phyloP scores from a whole-genome alignment of 2,329 filamentous ascomycete species.

The Pyrenophora graminea region DNA sequence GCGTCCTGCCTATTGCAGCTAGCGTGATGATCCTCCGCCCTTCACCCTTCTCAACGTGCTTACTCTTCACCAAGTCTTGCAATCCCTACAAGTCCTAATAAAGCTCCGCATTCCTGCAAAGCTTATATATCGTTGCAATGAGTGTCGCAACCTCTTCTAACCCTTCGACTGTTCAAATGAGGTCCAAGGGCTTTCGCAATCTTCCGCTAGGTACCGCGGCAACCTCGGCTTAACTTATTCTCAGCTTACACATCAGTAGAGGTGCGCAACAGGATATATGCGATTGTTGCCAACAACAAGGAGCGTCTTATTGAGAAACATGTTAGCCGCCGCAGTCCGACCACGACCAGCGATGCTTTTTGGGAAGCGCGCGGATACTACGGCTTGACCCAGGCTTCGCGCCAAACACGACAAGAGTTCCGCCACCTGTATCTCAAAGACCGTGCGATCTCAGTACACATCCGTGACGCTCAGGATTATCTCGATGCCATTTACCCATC shows the following conservation, averaged over 20 bases:
- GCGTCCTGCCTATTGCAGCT: conserved; percentile 11
- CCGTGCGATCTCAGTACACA: conserved; percentile 14
- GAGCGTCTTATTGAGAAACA: conserved; percentile 13
- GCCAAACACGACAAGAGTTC: conserved; percentile 15
- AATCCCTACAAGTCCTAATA: conserved; percentile 3
- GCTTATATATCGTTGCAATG: not conserved
- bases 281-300: conserved; percentile 7
- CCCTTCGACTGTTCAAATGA: conserved; percentile 8
- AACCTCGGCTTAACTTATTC: conserved; percentile 9
- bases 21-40: not conserved
- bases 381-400: conserved; percentile 12
- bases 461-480: conserved; percentile 15
- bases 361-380: conserved; percentile 12
- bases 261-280: conserved; percentile 16
- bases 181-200: conserved; percentile 10
- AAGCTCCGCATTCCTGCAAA: conserved; percentile 9
- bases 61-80: not conserved
- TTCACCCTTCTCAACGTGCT: conserved; percentile 11
- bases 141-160: conserved; percentile 10
- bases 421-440: conserved; percentile 9
- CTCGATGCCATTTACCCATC: conserved; percentile 6
- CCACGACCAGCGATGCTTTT: conserved; percentile 7
- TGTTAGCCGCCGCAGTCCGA: conserved; percentile 7
- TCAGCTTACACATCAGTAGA: conserved; percentile 11
- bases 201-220: conserved; percentile 11